Base-by-base conservation (phyloP, 768 basidiomycete genomes). In the Ramaria rubella region DNA sequence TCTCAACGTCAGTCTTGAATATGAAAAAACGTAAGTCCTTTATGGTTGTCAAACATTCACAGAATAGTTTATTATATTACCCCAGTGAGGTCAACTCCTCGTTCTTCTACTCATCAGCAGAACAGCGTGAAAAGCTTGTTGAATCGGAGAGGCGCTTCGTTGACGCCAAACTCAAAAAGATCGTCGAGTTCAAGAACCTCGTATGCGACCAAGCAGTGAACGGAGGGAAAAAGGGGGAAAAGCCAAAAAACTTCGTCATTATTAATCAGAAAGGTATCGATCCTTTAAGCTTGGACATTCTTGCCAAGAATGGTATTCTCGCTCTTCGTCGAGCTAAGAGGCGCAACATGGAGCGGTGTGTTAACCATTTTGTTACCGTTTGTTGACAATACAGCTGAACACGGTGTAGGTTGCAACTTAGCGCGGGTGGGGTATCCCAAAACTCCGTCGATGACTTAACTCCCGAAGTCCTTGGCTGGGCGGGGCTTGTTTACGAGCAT, bases 231-330 rank as follows among this genome's bases (percentile, higher is more conserved):
- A 88, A 88, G 70, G 77, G 73, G 62, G 71, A 75, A 60, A 70
- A 72, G 63, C 68, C 69, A 1, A 94, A 90, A 71, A 84, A 77
- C 66, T 97, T 99, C 68, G 95, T 98, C 49, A 72, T 98, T 54
- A 87, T 99, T 73, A 99, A 98, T 71, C 96, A 99, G 72, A 99
- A 99, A 72, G 96, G 96, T 60, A 99, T 99, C 61, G 96, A 99
- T 70, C 96, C 96, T 5, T 81, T 99, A 68, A 91, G 88, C 65
- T 78, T 99, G 55, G 96, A 99, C 71, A 85, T 98, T 40, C 76
- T 99, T 38, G 94, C 91, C 43, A 98, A 98, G 79, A 90, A 93
- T 70, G 95, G 94, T 12, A 98, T 99, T 60, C 73, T 99, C 57
- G 95, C 93, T 21, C 79, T 99, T 50, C 81, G 96, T 60, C 79